These are phyloP conservation scores for Cyclotella baltica DNA, from an alignment of 108 stramenopile genomes.

Conservation along the genomic window DNA sequence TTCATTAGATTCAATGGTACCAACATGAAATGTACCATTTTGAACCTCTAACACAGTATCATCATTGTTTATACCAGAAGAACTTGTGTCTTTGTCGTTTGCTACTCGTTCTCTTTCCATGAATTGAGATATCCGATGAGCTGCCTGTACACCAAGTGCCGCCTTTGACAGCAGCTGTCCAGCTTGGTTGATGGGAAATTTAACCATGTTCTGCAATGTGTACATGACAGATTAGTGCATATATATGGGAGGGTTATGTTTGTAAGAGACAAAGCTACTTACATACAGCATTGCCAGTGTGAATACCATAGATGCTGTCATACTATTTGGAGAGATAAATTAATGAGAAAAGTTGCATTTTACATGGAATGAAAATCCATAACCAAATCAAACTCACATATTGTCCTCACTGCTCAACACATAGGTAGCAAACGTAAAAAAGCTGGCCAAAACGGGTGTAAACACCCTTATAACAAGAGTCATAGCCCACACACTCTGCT, in stretches of 20 bases:
- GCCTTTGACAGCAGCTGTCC: conserved; percentile 41
- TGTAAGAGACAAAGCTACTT: not conserved
- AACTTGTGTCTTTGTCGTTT: no score
- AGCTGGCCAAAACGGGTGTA: conserved; percentile 66
- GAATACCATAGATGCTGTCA: conserved; percentile 73
- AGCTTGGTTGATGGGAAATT: conserved; percentile 48
- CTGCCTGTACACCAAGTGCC: conserved; percentile 25
- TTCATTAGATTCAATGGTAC: not conserved
- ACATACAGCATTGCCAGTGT: conserved; percentile 64
- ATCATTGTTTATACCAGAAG: not conserved
- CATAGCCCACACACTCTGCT: conserved; percentile 70
- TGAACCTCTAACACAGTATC: conserved; percentile 8
- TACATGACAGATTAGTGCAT: no score
- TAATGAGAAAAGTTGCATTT: not conserved
- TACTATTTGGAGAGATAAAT: conserved; percentile 23
- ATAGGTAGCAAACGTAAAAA: conserved; percentile 63
- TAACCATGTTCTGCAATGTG: conserved; percentile 7
- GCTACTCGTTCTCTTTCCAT: conserved; percentile 35
- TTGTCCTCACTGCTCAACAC: conserved; percentile 58
- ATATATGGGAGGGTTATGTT: not conserved
- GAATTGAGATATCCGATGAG: conserved; percentile 20
- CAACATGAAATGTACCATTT: conserved; percentile 14
- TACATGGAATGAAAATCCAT: not conserved
- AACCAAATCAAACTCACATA: conserved; percentile 28
- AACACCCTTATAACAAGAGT: conserved; percentile 73